A percentile compares a stretch with the other conserved stretches of the same genome.
These are phyloP conservation scores for Fraxinus ornus DNA, from an alignment of 305 asterid genomes.

Conservation along the genomic window DNA sequence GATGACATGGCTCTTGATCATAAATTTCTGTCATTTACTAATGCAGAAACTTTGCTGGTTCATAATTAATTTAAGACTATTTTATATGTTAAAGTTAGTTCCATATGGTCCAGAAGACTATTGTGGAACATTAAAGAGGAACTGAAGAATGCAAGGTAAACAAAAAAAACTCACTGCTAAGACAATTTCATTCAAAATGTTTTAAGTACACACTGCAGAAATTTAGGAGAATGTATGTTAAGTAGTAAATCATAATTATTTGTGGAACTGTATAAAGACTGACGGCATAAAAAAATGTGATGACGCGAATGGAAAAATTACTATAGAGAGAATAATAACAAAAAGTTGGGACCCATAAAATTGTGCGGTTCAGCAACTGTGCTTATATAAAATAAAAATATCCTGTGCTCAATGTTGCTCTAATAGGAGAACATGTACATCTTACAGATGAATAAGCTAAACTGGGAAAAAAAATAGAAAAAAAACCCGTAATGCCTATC, in stretches of 20 bases:
- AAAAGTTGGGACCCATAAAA: not conserved
- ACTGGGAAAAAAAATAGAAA: not conserved
- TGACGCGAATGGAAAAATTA: not conserved
- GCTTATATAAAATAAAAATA: not conserved
- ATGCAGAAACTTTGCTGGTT: not conserved
- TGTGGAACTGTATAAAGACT: not conserved
- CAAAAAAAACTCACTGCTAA: not conserved
- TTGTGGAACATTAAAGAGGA: not conserved
- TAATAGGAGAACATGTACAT: not conserved
- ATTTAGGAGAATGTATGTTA: not conserved
- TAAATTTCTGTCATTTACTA: not conserved
- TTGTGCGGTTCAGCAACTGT: not conserved
- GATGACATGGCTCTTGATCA: not conserved
- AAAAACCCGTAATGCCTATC: not conserved
- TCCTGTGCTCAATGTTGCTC: not conserved
- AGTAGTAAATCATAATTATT: not conserved
- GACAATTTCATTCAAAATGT: not conserved
- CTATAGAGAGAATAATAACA: not conserved
- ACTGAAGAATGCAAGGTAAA: not conserved
- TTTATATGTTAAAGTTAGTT: not conserved
- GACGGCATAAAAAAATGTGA: not conserved
- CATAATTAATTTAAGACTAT: not conserved
- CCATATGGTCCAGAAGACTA: not conserved
- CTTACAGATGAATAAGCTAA: not conserved
- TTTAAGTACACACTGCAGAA: not conserved